Evolutionary conservation across 805 yeast species (phyloP).

Genomic region (Candida koratica): DNA sequence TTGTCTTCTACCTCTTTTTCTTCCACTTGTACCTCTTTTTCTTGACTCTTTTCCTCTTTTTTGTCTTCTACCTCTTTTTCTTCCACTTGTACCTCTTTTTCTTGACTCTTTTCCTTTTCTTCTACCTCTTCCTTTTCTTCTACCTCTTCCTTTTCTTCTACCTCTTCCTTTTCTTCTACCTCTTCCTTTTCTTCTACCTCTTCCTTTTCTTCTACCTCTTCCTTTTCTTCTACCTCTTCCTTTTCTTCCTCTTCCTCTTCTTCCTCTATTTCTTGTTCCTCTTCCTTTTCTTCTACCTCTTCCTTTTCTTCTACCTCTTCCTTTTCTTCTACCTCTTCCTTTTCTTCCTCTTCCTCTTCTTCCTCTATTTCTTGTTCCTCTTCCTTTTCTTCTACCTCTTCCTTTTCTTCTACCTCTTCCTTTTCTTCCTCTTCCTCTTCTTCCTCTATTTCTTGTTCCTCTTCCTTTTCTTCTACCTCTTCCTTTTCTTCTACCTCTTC

Average conservation of each 20-base stretch:
- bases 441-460: too few species aligned
- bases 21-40: too few species aligned
- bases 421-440: too few species aligned
- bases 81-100: too few species aligned
- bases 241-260: slow-evolving; percentile 2
- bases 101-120: too few species aligned
- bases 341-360: slow-evolving; percentile 6
- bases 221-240: slow-evolving; percentile 5
- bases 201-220: neutral
- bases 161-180: neutral
- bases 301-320: slow-evolving; percentile 5
- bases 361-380: slow-evolving; percentile 13
- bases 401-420: too few species aligned
- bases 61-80: too few species aligned
- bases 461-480: too few species aligned
- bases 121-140: too few species aligned
- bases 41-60: too few species aligned
- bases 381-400: too few species aligned
- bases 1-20: neutral
- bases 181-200: neutral
- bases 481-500: too few species aligned
- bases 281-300: slow-evolving; percentile 4
- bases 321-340: slow-evolving; percentile 9
- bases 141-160: neutral
- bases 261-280: neutral